These are phyloP conservation scores for Heliamphora exappendiculata DNA, from an alignment of 148 eudicot genomes.

Conservation along the genomic window DNA sequence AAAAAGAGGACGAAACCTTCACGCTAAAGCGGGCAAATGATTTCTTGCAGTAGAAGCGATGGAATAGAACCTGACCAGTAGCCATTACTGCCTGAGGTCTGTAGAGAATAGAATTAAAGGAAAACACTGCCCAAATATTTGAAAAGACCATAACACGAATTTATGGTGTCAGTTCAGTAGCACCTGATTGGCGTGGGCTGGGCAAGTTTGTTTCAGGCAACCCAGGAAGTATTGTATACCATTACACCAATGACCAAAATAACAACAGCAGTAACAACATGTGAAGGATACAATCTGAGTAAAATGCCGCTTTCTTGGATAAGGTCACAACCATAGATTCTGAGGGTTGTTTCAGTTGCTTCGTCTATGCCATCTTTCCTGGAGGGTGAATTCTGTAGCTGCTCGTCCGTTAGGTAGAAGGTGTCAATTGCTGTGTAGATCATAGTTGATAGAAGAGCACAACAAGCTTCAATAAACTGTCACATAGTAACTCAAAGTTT, in stretches of 20 bases:
- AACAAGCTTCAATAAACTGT: background rate
- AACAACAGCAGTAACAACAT: background rate
- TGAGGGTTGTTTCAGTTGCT: constrained; percentile 68
- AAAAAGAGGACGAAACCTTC: constrained; percentile 42
- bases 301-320: constrained; percentile 92
- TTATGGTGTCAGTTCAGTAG: background rate
- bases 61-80: constrained; percentile 88
- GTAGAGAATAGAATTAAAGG: constrained; percentile 30
- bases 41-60: constrained; percentile 91
- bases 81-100: constrained; percentile 98
- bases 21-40: constrained; percentile 86
- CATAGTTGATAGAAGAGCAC: constrained; percentile 34
- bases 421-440: constrained; percentile 92
- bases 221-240: background rate
- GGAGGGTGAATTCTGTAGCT: constrained; percentile 72
- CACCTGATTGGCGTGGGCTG: background rate
- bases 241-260: background rate
- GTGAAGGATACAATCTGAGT: constrained; percentile 71
- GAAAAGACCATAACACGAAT: background rate
- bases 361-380: constrained; percentile 75
- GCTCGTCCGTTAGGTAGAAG: constrained; percentile 77
- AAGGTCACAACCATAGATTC: constrained; percentile 94
- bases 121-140: background rate
- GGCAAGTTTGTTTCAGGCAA: background rate
- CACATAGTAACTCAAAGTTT: background rate